These are phyloP conservation scores for Trifolium dubium DNA, from an alignment of 306 rosid genomes.

Conservation along the genomic window DNA sequence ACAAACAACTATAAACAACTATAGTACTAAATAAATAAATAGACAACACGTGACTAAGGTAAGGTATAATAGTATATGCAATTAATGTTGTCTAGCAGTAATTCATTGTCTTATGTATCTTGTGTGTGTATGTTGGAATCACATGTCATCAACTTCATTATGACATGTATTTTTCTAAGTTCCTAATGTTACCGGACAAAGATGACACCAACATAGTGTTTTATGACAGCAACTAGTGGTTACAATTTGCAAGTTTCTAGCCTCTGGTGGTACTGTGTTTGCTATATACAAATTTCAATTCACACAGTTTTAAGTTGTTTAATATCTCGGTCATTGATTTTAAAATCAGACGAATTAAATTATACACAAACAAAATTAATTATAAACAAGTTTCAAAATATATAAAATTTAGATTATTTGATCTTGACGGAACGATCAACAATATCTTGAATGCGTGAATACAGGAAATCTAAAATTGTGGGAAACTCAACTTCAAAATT, in stretches of 20 bases:
- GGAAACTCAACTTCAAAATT: not conserved
- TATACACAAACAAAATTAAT: too few species aligned
- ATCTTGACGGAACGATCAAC: too few species aligned
- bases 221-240: constrained; percentile 32
- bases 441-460: too few species aligned
- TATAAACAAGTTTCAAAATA: too few species aligned
- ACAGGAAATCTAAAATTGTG: too few species aligned
- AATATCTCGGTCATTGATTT: too few species aligned
- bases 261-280: not conserved
- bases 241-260: constrained; percentile 22
- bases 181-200: constrained; percentile 34
- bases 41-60: constrained; percentile 35
- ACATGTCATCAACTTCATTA: constrained; percentile 46
- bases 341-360: too few species aligned
- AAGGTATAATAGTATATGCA: constrained; percentile 20
- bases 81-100: constrained; percentile 16
- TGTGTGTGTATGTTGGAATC: constrained; percentile 28
- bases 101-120: constrained; percentile 24
- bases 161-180: constrained; percentile 24
- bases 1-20: not conserved
- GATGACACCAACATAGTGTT: constrained; percentile 29
- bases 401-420: too few species aligned
- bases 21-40: not conserved
- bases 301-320: too few species aligned
- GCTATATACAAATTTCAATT: too few species aligned